phyloP scores from a whole-genome alignment of 176 grass and related monocot genomes.

The Coix lacrymajobi region DNA sequence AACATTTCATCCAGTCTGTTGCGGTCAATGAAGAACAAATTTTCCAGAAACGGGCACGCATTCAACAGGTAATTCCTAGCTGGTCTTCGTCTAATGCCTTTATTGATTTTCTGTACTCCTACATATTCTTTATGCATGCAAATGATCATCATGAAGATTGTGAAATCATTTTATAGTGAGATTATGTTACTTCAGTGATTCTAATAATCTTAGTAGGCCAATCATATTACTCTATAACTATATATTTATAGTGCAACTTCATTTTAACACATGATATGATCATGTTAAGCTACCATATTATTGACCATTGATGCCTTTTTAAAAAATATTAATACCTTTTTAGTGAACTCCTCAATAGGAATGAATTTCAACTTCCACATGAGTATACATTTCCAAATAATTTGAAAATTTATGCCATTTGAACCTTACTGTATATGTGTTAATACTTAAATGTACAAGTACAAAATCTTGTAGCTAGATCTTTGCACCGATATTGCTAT shows the following conservation, averaged over 20 bases:
- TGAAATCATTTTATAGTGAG: neutral
- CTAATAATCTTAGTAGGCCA: neutral
- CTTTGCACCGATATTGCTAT: slow-evolving; percentile 9
- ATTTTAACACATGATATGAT: neutral
- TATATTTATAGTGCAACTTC: slow-evolving; percentile 8
- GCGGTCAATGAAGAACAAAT: slow-evolving; percentile 89
- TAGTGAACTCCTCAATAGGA: neutral
- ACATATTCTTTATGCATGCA: neutral
- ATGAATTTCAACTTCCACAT: neutral
- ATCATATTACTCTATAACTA: neutral
- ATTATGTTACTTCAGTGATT: neutral
- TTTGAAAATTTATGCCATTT: neutral
- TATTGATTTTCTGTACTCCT: neutral
- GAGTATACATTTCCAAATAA: slow-evolving; percentile 5
- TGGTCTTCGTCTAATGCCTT: neutral
- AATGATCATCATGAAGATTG: slow-evolving; percentile 4
- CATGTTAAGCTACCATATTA: slow-evolving; percentile 1
- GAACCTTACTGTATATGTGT: neutral
- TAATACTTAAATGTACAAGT: neutral
- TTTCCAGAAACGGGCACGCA: slow-evolving; percentile 89
- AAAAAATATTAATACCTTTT: neutral
- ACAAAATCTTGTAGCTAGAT: neutral
- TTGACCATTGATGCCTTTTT: neutral
- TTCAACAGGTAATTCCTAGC: slow-evolving; percentile 76
- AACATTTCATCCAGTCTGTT: slow-evolving; percentile 91